phyloP scores from a whole-genome alignment of 73 alveolate species.

The Tetrahymena elliotti region DNA sequence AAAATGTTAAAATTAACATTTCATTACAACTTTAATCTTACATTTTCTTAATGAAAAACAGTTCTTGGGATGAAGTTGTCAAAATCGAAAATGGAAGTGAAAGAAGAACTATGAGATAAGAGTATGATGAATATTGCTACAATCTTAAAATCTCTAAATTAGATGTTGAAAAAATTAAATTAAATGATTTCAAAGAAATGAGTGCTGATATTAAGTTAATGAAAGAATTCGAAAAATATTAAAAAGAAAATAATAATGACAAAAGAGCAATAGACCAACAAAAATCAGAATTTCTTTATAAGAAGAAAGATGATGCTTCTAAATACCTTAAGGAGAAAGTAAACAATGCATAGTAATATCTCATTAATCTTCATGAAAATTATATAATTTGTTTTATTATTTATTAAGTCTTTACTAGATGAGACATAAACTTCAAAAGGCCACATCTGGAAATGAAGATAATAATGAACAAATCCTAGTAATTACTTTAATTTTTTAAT shows the following conservation, averaged over 20 bases:
- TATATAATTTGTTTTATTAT: not conserved
- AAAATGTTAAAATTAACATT: too few species aligned
- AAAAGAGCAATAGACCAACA: not conserved
- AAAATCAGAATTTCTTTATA: not conserved
- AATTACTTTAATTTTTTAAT: not conserved
- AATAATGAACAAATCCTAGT: not conserved
- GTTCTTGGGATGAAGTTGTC: not conserved
- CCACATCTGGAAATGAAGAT: not conserved
- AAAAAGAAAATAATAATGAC: not conserved
- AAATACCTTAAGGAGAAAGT: not conserved
- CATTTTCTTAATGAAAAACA: too few species aligned
- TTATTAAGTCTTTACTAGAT: not conserved
- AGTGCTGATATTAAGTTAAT: not conserved
- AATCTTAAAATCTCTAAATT: not conserved
- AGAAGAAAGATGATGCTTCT: not conserved
- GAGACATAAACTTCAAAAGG: not conserved
- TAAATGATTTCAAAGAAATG: not conserved
- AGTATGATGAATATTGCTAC: not conserved
- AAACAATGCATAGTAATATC: not conserved
- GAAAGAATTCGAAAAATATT: not conserved
- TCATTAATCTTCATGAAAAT: not conserved
- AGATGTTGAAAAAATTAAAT: not conserved
- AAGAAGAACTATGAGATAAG: not conserved
- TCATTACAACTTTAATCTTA: too few species aligned
- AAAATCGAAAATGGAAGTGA: not conserved